These are phyloP conservation scores for Citrullus mucosospermus DNA, from an alignment of 306 rosid genomes.

Conservation along the genomic window DNA sequence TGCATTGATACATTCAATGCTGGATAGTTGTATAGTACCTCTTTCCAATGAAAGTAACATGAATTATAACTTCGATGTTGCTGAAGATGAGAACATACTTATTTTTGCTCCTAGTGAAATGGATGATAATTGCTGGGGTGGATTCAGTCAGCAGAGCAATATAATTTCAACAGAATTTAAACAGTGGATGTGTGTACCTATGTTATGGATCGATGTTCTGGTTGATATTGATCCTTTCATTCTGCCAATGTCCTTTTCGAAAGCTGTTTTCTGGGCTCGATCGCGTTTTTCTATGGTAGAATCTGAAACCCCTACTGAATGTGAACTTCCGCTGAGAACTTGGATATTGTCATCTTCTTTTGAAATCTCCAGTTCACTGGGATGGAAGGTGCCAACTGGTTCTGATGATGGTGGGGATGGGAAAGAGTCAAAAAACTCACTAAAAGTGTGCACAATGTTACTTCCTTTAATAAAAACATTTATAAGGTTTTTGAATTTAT, in stretches of 20 bases:
- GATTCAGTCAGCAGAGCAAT: conserved; percentile 48
- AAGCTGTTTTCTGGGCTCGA: conserved; percentile 96
- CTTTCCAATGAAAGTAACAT: conserved; percentile 20
- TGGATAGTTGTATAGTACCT: conserved; percentile 27
- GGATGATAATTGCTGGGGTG: conserved; percentile 62
- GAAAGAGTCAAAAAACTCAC: conserved; percentile 55
- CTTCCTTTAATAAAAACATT: conserved; percentile 52
- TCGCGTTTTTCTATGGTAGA: conserved; percentile 77
- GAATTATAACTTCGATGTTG: conserved; percentile 30
- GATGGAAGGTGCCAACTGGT: conserved; percentile 91
- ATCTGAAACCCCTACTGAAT: conserved; percentile 42
- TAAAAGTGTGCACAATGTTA: conserved; percentile 59
- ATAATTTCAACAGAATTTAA: conserved; percentile 47
- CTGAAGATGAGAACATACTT: conserved; percentile 30
- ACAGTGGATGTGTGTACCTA: conserved; percentile 93
- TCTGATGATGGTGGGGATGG: conserved; percentile 86
- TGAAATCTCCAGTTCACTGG: conserved; percentile 61
- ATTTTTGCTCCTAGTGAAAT: conserved; percentile 29
- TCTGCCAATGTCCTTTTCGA: conserved; percentile 73
- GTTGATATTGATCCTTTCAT: conserved; percentile 49
- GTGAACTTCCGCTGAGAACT: conserved; percentile 53
- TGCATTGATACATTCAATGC: conserved; percentile 45
- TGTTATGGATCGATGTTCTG: conserved; percentile 83
- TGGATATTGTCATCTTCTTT: conserved; percentile 53
- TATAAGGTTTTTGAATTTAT: conserved; percentile 45